Evolutionary conservation across 352 stramenopile species (phyloP).

Genomic region (Peronospora destructor): DNA sequence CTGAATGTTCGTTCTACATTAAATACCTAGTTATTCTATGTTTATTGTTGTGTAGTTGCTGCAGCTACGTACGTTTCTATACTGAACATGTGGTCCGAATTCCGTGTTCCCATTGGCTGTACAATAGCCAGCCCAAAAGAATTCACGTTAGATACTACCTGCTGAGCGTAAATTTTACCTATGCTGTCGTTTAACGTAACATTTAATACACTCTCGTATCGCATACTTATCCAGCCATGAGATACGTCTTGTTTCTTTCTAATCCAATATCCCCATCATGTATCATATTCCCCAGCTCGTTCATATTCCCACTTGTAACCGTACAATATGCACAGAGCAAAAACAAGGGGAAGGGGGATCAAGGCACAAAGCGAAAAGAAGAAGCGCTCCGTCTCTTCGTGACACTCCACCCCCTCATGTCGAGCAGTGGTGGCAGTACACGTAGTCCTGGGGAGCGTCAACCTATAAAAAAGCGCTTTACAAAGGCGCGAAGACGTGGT

Average conservation of each 20-base stretch:
- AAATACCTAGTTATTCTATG: no score
- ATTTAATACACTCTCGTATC: background rate
- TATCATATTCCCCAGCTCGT: background rate
- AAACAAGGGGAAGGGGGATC: slow-evolving; percentile 11
- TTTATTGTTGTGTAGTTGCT: background rate
- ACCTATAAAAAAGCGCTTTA: slow-evolving; percentile 60
- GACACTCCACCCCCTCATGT: slow-evolving; percentile 9
- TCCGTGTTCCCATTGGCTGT: slow-evolving; percentile 1
- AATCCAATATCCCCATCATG: background rate
- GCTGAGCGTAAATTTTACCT: slow-evolving; percentile 6
- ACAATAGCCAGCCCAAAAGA: slow-evolving; percentile 5
- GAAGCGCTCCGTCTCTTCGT: slow-evolving; percentile 3
- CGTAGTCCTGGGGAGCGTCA: slow-evolving; percentile 29
- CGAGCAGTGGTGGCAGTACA: slow-evolving; percentile 22
- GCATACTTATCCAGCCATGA: background rate
- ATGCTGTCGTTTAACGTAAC: background rate
- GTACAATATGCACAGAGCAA: slow-evolving; percentile 20
- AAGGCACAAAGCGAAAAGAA: slow-evolving; percentile 24
- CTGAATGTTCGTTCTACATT: no score
- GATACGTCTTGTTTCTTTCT: no score
- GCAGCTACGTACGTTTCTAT: slow-evolving; percentile 8
- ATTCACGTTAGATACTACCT: slow-evolving; percentile 3
- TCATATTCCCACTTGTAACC: background rate
- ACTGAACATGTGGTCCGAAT: slow-evolving; percentile 14
- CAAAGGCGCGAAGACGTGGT: slow-evolving; percentile 53